phyloP scores from a whole-genome alignment of 2,329 filamentous ascomycete species.

The Calonectria fujianensis region DNA sequence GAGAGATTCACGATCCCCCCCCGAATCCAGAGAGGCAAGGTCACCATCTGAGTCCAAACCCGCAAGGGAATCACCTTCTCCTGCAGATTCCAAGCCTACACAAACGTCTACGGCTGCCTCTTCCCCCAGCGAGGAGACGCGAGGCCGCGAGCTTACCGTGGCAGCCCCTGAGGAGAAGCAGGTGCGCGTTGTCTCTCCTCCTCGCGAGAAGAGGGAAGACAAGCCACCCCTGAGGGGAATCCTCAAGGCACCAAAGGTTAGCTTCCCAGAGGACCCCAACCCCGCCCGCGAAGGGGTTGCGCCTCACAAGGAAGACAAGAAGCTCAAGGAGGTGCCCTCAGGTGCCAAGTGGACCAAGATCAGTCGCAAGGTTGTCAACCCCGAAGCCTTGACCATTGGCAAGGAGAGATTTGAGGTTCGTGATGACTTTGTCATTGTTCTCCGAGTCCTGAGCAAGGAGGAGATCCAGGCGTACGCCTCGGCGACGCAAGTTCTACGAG shows the following conservation, averaged over 20 bases:
- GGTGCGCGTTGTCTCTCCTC: slow-evolving; percentile 84
- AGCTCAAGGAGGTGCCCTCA: slow-evolving; percentile 80
- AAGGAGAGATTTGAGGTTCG: slow-evolving; percentile 94
- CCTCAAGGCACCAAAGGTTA: slow-evolving; percentile 85
- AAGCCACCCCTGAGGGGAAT: slow-evolving; percentile 86
- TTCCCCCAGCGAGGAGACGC: slow-evolving; percentile 57
- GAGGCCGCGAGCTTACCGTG: slow-evolving; percentile 65
- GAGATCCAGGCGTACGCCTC: slow-evolving; percentile 92
- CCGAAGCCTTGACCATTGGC: slow-evolving; percentile 88
- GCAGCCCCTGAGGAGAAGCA: slow-evolving; percentile 65
- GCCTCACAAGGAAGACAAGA: slow-evolving; percentile 91
- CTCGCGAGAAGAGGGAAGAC: slow-evolving; percentile 76
- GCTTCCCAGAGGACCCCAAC: slow-evolving; percentile 91
- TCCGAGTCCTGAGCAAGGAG: slow-evolving; percentile 89
- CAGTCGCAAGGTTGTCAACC: slow-evolving; percentile 90
- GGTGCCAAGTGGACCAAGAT: slow-evolving; percentile 96
- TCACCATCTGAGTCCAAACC: slow-evolving; percentile 31
- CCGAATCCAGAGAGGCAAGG: slow-evolving; percentile 37
- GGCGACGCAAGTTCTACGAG: slow-evolving; percentile 87
- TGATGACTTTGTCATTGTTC: slow-evolving; percentile 94
- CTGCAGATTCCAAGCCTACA: slow-evolving; percentile 44
- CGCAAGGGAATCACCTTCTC: slow-evolving; percentile 34
- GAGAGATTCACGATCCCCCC: slow-evolving; percentile 18
- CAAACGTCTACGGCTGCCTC: slow-evolving; percentile 43
- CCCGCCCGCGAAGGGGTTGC: slow-evolving; percentile 92